Percentiles rank a stretch among this genome's conserved stretches.
Conservation (phyloP, 257 asterid genomes). For the Ilex aquifolium region DNA sequence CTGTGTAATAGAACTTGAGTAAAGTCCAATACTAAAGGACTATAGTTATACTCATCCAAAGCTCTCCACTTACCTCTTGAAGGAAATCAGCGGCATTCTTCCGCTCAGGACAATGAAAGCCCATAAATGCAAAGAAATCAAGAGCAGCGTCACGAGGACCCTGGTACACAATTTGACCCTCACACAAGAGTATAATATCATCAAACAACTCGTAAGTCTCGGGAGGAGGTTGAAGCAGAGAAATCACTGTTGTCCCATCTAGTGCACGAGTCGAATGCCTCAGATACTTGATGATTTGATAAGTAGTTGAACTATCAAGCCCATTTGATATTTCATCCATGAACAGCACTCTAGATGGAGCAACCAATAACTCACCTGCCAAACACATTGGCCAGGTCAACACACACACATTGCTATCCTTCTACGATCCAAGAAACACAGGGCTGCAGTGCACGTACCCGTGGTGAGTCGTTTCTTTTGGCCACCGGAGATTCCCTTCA, state of each 20-base stretch:
- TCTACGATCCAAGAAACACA: conserved; percentile 14
- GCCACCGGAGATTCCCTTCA: conserved; percentile 94
- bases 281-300: conserved; percentile 75
- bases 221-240: conserved; percentile 98
- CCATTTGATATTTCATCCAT: conserved; percentile 98
- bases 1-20: conserved; percentile 32
- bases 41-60: conserved; percentile 7
- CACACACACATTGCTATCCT: conserved; percentile 8
- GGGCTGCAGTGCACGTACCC: conserved; percentile 32
- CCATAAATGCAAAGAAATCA: conserved; percentile 72
- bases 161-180: conserved; percentile 87
- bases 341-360: conserved; percentile 77
- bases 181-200: conserved; percentile 77
- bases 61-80: conserved; percentile 72
- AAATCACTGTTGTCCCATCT: conserved; percentile 72
- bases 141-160: conserved; percentile 70
- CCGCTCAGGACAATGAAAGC: conserved; percentile 79
- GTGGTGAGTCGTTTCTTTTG: conserved; percentile 91
- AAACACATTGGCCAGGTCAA: conserved; percentile 29
- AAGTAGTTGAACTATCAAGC: conserved; percentile 93
- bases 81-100: conserved; percentile 94
- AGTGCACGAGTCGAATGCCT: conserved; percentile 73
- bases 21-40: conserved; percentile 6
- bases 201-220: conserved; percentile 94
- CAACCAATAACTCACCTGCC: conserved; percentile 79